Percentiles rank a stretch among this genome's conserved stretches.
These are phyloP conservation scores for Fusarium citri DNA, from an alignment of 2,329 filamentous ascomycete genomes.

Conservation along the genomic window DNA sequence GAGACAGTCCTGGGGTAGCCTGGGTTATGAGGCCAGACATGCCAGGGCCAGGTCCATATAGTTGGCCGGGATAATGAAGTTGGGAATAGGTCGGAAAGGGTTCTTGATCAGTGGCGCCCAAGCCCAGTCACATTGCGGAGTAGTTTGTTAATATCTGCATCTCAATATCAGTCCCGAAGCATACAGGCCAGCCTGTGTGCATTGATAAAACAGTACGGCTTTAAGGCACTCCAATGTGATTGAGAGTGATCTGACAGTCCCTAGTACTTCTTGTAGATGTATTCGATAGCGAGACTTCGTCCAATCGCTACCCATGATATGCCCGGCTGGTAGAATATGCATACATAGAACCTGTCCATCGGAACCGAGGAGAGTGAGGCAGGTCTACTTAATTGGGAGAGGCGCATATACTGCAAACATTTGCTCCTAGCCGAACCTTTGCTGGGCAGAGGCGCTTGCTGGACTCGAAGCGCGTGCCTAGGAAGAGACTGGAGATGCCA, in stretches of 20 bases:
- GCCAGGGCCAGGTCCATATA: conserved; percentile 6
- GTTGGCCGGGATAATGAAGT: conserved; percentile 27
- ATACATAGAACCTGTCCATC: conserved; percentile 17
- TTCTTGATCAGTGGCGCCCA: conserved; percentile 26
- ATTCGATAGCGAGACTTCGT: background rate
- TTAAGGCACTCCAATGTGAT: background rate
- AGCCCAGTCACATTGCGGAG: conserved; percentile 32
- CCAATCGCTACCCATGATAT: conserved; percentile 19
- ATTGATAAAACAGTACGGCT: conserved; percentile 4
- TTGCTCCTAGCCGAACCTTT: conserved; percentile 39
- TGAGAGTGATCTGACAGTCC: conserved; percentile 1
- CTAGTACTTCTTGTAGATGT: background rate
- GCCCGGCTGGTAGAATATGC: conserved; percentile 9
- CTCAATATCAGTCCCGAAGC: conserved; percentile 15
- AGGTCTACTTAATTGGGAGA: conserved; percentile 22
- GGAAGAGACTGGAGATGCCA: conserved; percentile 17
- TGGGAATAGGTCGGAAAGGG: conserved; percentile 15
- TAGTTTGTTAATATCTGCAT: conserved; percentile 37
- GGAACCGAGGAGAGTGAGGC: conserved; percentile 28
- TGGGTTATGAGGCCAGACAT: conserved; percentile 34
- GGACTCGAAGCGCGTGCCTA: conserved; percentile 25
- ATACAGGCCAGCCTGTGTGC: conserved; percentile 3
- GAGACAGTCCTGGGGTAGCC: conserved; percentile 20
- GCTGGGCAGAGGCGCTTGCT: conserved; percentile 40
- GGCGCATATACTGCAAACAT: conserved; percentile 26